These are phyloP conservation scores for Scedosporium aurantiacum DNA, from an alignment of 2,329 filamentous ascomycete species.

Conservation along the genomic window DNA sequence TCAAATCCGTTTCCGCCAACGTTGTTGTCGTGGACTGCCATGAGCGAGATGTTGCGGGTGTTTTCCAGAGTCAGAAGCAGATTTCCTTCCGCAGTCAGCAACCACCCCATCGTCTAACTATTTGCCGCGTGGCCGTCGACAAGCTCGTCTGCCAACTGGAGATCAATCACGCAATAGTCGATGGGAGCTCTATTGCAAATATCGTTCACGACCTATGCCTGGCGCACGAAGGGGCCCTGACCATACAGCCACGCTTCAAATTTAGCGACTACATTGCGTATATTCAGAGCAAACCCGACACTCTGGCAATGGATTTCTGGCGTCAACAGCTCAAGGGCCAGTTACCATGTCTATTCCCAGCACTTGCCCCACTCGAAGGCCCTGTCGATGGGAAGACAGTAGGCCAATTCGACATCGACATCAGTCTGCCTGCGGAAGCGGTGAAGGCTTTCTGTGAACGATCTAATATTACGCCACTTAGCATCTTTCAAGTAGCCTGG, in stretches of 20 bases:
- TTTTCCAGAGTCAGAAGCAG: not conserved
- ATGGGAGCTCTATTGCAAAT: slow-evolving; percentile 20
- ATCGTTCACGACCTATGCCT: slow-evolving; percentile 18
- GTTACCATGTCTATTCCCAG: slow-evolving; percentile 19
- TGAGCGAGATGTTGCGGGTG: not conserved
- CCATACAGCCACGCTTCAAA: slow-evolving; percentile 5
- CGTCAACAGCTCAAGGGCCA: slow-evolving; percentile 14
- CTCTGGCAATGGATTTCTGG: slow-evolving; percentile 17
- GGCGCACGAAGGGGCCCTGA: slow-evolving; percentile 14
- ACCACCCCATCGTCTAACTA: slow-evolving; percentile 10
- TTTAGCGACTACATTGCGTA: slow-evolving; percentile 13
- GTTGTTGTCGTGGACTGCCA: not conserved
- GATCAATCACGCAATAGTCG: slow-evolving; percentile 23
- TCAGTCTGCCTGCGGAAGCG: not conserved
- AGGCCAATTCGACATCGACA: not conserved
- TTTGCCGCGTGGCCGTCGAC: slow-evolving; percentile 12
- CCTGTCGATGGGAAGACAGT: not conserved
- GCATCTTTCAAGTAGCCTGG: slow-evolving; percentile 3
- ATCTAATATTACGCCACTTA: not conserved
- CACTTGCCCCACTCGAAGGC: slow-evolving; percentile 6
- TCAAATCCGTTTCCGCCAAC: slow-evolving; percentile 5
- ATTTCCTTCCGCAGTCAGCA: no score
- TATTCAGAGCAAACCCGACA: slow-evolving; percentile 11
- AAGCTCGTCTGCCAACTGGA: slow-evolving; percentile 18
- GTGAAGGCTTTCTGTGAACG: slow-evolving; percentile 5